Conservation (phyloP, 176 grass and related monocot species). For the Zizania latifolia region DNA sequence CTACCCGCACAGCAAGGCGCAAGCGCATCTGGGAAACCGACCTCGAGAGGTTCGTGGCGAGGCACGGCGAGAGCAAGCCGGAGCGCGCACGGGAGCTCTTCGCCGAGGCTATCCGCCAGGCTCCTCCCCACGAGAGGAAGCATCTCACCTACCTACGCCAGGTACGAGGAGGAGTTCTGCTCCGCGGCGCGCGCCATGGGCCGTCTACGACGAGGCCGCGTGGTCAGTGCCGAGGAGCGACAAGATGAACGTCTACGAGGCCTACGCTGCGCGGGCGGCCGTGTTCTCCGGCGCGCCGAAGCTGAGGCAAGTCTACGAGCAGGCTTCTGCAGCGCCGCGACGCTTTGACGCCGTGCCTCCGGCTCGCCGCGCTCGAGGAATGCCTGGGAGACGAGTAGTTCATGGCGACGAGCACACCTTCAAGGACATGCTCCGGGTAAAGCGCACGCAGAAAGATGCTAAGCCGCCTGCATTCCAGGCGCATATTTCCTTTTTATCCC, state of each 20-base stretch:
- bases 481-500: too few species aligned
- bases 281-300: neutral
- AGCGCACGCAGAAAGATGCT: conserved; percentile 20
- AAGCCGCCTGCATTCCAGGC: too few species aligned
- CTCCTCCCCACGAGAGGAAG: neutral
- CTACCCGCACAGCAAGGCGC: conserved; percentile 72
- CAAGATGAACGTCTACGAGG: neutral
- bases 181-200: neutral
- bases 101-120: conserved; percentile 55
- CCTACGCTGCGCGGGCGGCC: neutral
- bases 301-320: conserved; percentile 14
- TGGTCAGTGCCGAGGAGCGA: neutral
- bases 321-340: conserved; percentile 63
- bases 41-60: conserved; percentile 66
- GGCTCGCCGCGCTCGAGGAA: conserved; percentile 69
- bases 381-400: conserved; percentile 73
- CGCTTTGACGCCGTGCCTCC: conserved; percentile 59
- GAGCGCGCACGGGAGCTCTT: conserved; percentile 73
- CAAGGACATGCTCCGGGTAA: conserved; percentile 89
- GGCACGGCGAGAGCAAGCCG: conserved; percentile 55
- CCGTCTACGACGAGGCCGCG: neutral
- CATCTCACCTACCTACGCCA: neutral
- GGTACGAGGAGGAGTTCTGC: neutral
- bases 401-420: conserved; percentile 80
- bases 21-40: conserved; percentile 71